phyloP scores from a whole-genome alignment of 352 stramenopile genomes.

The Pythium oligandrum region DNA sequence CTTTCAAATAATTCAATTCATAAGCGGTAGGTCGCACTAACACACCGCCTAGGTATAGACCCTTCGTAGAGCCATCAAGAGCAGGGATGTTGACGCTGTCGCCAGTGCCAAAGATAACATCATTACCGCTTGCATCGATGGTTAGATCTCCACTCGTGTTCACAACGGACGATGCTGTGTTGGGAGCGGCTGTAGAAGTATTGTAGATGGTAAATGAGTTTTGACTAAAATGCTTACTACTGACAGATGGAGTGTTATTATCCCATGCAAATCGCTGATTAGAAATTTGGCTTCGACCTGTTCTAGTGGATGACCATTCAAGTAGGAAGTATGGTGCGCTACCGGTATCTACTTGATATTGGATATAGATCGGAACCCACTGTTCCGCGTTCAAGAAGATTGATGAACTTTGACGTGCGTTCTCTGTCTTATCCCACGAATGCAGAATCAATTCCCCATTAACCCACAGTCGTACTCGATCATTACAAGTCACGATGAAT shows the following conservation, averaged over 20 bases:
- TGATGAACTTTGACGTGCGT: not conserved
- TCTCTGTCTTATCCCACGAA: not conserved
- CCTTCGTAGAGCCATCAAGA: not conserved
- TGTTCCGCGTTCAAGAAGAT: constrained; percentile 5
- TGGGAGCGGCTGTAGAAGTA: not conserved
- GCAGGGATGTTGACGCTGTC: constrained; percentile 2
- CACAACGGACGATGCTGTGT: not conserved
- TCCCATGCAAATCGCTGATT: not conserved
- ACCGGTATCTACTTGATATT: constrained; percentile 2
- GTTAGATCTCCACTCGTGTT: not conserved
- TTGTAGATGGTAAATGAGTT: constrained; percentile 5
- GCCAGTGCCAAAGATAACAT: not conserved
- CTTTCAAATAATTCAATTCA: constrained; percentile 1
- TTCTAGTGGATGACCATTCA: constrained; percentile 2
- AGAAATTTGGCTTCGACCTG: not conserved
- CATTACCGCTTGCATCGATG: constrained; percentile 2
- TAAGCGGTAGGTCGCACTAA: constrained; percentile 1
- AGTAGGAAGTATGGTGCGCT: not conserved
- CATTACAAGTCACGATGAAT: not conserved
- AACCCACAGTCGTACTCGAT: constrained; percentile 1
- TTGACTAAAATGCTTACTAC: not conserved
- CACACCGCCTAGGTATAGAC: not conserved
- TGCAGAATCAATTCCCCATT: constrained; percentile 2
- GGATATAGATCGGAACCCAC: constrained; percentile 2
- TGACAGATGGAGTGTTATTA: not conserved